Evolutionary conservation across 2,329 filamentous ascomycete species (phyloP).

Genomic region (Dactylellina cionopaga): DNA sequence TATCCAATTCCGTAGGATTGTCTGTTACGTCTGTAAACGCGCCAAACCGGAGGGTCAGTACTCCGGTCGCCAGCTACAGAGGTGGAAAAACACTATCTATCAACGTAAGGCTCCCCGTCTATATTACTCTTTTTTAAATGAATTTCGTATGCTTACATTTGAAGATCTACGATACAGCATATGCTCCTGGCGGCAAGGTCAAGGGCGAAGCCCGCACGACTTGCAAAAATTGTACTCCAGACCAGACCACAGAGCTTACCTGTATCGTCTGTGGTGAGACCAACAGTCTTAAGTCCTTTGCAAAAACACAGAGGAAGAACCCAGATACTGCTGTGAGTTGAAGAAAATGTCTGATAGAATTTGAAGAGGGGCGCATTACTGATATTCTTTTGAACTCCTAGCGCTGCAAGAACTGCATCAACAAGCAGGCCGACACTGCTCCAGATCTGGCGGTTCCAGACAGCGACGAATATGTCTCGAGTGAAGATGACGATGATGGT

Average conservation of each 20-base stretch:
- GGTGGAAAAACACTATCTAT: constrained; percentile 45
- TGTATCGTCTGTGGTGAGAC: constrained; percentile 64
- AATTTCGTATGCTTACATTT: neutral
- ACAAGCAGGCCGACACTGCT: constrained; percentile 50
- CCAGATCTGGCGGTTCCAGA: constrained; percentile 49
- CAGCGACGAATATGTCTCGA: constrained; percentile 34
- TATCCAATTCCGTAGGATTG: constrained; percentile 10
- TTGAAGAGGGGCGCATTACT: neutral
- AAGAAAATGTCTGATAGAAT: neutral
- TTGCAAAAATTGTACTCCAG: constrained; percentile 61
- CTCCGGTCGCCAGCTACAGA: constrained; percentile 54
- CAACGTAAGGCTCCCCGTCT: constrained; percentile 24
- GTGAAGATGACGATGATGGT: constrained; percentile 14
- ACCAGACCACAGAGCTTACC: constrained; percentile 63
- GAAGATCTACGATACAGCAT: constrained; percentile 21
- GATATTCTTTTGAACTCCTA: neutral
- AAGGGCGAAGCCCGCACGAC: constrained; percentile 50
- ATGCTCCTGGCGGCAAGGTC: constrained; percentile 38
- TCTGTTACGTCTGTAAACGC: constrained; percentile 53
- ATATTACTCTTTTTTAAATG: constrained; percentile 5
- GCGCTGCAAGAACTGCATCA: constrained; percentile 55
- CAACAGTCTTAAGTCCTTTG: constrained; percentile 65
- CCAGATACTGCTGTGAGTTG: constrained; percentile 64
- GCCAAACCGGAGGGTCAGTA: constrained; percentile 52
- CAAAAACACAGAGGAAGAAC: constrained; percentile 65